Conservation (phyloP, 257 asterid species). For the Solanum okadae region DNA sequence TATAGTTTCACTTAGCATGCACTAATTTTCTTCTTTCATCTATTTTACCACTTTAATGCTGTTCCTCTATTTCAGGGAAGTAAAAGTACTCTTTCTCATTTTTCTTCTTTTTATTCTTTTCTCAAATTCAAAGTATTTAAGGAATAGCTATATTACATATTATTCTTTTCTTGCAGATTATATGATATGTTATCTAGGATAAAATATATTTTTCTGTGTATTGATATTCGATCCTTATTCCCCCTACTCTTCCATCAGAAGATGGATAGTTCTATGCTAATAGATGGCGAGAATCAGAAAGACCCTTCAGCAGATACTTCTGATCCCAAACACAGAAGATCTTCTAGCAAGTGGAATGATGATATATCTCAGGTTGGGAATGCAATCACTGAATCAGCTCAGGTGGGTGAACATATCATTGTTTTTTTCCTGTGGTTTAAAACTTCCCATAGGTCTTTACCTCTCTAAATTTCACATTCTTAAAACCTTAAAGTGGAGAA, state of each 20-base stretch:
- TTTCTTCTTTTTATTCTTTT: background rate
- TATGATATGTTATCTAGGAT: background rate
- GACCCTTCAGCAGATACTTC: conserved; percentile 42
- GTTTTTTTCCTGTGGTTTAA: conserved; percentile 58
- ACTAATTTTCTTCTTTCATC: background rate
- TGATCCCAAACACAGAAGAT: conserved; percentile 44
- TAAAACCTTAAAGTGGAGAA: background rate
- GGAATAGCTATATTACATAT: background rate
- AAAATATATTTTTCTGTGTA: background rate
- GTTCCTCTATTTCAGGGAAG: background rate
- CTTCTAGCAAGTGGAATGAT: conserved; percentile 83
- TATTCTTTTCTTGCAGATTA: background rate
- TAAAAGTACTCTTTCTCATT: background rate
- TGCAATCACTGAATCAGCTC: conserved; percentile 69
- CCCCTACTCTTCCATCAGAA: conserved; percentile 41
- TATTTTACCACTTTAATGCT: background rate
- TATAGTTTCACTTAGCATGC: background rate
- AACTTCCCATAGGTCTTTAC: conserved; percentile 35
- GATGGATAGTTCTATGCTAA: conserved; percentile 57
- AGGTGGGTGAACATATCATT: conserved; percentile 66
- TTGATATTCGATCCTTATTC: conserved; percentile 11
- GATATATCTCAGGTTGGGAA: conserved; percentile 81
- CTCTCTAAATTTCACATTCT: background rate
- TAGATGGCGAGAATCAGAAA: conserved; percentile 47
- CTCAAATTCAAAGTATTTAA: background rate